A percentile compares a stretch with the other conserved stretches of the same genome.
Evolutionary conservation across 305 asterid genomes (phyloP).

Genomic region (Fraxinus platypoda): DNA sequence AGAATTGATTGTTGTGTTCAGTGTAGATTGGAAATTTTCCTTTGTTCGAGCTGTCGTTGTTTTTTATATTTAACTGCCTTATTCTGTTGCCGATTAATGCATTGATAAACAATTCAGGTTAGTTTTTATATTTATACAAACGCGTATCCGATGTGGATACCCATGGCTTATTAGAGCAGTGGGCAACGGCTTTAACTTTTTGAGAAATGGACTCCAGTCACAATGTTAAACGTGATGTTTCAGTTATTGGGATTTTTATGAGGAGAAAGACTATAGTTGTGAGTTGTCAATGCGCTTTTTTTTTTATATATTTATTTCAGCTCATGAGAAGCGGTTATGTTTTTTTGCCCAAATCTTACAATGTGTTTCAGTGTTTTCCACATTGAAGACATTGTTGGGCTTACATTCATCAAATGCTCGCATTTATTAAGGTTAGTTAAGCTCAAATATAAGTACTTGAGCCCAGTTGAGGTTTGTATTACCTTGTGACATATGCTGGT

Average conservation of each 20-base stretch:
- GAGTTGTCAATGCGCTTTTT: neutral
- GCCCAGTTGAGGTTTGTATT: neutral
- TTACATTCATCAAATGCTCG: neutral
- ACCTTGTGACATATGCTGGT: neutral
- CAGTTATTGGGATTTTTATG: neutral
- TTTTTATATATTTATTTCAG: neutral
- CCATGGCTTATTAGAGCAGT: neutral
- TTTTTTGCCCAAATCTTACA: neutral
- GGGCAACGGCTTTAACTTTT: neutral
- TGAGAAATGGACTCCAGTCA: neutral
- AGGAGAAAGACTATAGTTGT: neutral
- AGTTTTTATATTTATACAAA: neutral
- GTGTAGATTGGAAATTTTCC: neutral
- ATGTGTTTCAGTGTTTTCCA: neutral
- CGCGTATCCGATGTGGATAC: neutral
- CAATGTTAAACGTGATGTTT: neutral
- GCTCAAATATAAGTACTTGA: neutral
- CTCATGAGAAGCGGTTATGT: neutral
- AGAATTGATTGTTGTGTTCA: constrained; percentile 13
- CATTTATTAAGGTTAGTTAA: neutral
- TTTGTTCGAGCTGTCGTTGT: neutral
- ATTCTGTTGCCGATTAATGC: neutral
- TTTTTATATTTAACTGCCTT: neutral
- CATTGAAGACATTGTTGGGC: neutral
- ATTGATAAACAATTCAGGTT: neutral